phyloP scores from a whole-genome alignment of 257 asterid genomes.

The Linderniella brevidens region DNA sequence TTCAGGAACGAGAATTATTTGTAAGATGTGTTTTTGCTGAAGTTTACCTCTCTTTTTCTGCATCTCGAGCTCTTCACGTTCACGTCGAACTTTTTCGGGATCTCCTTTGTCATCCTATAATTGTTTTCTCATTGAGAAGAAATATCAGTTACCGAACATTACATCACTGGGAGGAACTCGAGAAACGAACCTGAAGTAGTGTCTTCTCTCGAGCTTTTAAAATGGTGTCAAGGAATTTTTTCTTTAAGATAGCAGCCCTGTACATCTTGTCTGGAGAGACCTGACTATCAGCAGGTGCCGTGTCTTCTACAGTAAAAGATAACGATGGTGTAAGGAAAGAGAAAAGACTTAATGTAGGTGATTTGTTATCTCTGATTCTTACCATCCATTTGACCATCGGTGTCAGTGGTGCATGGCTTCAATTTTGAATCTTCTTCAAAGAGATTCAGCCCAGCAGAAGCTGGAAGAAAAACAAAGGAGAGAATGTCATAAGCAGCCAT shows the following conservation, averaged over 20 bases:
- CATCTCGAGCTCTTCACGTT: constrained; percentile 60
- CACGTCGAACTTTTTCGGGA: constrained; percentile 45
- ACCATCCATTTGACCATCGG: too few species aligned
- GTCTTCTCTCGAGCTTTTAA: constrained; percentile 58
- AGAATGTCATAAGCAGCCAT: too few species aligned
- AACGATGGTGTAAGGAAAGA: constrained; percentile 38
- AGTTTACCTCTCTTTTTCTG: constrained; percentile 51
- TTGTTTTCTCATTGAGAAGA: neutral
- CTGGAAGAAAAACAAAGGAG: too few species aligned
- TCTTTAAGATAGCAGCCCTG: constrained; percentile 70
- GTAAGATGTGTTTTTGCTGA: too few species aligned
- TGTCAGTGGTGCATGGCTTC: too few species aligned
- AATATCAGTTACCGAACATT: neutral
- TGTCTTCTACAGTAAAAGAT: constrained; percentile 31
- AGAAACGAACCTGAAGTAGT: neutral
- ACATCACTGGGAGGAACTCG: neutral
- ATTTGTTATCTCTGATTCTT: neutral
- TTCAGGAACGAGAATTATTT: neutral
- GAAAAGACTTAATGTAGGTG: constrained; percentile 21
- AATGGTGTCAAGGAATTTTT: constrained; percentile 61
- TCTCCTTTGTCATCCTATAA: constrained; percentile 50
- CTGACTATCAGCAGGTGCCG: constrained; percentile 50
- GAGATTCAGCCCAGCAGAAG: too few species aligned
- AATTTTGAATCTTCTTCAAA: too few species aligned
- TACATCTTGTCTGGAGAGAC: constrained; percentile 76